Evolutionary conservation across 2,329 filamentous ascomycete species (phyloP), one percentile per base, ranked within the genome.

Genomic region (Leptographium radiaticola): DNA sequence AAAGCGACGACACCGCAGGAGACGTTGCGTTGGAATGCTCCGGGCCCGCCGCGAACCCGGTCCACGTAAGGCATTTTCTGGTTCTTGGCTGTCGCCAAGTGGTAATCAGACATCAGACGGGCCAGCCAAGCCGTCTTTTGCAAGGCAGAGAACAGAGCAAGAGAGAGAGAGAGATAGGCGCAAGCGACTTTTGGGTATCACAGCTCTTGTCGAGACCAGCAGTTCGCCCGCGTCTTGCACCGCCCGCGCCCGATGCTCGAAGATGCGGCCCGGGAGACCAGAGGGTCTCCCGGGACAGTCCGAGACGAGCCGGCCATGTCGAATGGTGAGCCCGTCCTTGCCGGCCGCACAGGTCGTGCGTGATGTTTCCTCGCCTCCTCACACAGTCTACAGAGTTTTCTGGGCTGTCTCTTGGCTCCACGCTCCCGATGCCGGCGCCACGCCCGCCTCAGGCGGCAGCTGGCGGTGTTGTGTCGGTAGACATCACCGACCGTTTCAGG

Each of bases 401-500:
- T 58, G 66, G 64, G 52, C 65, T 74, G 52, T 72, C 69, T 40
- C 64, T 74, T 46, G 64, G 65, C 52, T 12, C 10, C 6, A 16
- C 3, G n/a, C 33, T 12, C 13, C 38, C 42, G 4, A 51, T 45
- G 25, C 63, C 68, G 48, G 70, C 69, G 36, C 66, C 69, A 43
- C 70, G 69, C 44, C 66, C 70, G 49, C 70, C 72, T 20, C 66
- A 65, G 47, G 67, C 73, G 33, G 65, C 66, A 30, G 70, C 69
- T 52, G 68, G 72, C 11, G 79, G 80, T 42, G 66, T 84, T 30
- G 65, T 81, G 53, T 68, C 76, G 40, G 70, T 72, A 31, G 80
- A 84, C 61, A 80, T 85, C 52, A 83, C 80, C 2, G 64, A 73
- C 18, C 71, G 71, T 57, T 84, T 84, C 60, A 64, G 66, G 7